Base-by-base conservation (phyloP, 495 filamentous ascomycete species). In the Penicillium odoratum region DNA sequence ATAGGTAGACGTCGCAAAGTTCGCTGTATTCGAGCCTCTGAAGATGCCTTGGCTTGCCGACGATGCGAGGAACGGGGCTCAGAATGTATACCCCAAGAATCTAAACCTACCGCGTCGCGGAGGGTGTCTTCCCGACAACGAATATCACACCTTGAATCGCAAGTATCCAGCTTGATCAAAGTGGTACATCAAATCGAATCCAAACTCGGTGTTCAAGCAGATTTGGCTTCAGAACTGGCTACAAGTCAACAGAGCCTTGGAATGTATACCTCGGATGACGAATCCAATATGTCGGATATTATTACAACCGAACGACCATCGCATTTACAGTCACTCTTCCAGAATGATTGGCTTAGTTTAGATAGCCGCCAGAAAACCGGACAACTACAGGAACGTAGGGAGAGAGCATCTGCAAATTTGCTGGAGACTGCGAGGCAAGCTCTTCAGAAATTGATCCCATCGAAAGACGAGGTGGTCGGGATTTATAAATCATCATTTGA, bases 321-420 rank as follows among this genome's bases (percentile, higher is more conserved):
- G 7, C 66, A 69, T 33, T 28, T 71, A n/a, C 64, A 64, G 15
- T 57, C 62, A 21, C 58, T 69, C 4, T 71, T 71, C 48, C 56
- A 71, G n/a, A 71, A 71, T 50, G 63, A 66, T n/a, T 69, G 62
- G 61, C 57, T 71, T 7, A 64, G 59, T 9, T 57, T 58, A 11
- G 61, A 67, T 11, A 53, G 53, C 5, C 34, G 45, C 4, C 40
- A 47, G 3, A 33, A 56, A 8, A 38, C 57, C 44, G 43, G 45
- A 1, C 57, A 59, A 3, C 49, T 47, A 36, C 25, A 28, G 8
- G 61, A 56, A 33, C 43, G 43, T 11, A 21, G 16, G 18, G 43
- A 46, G 16, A 46, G 43, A 46, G 55, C 21, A 11, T 59, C 59
- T 6, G 43, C 48, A 2, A 56, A 58, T 31, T 46, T 69, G 10